A percentile compares a stretch with the other conserved stretches of the same genome.
These are phyloP conservation scores for Lecanicillium sp. DNA, from an alignment of 2,329 filamentous ascomycete species.

Conservation along the genomic window DNA sequence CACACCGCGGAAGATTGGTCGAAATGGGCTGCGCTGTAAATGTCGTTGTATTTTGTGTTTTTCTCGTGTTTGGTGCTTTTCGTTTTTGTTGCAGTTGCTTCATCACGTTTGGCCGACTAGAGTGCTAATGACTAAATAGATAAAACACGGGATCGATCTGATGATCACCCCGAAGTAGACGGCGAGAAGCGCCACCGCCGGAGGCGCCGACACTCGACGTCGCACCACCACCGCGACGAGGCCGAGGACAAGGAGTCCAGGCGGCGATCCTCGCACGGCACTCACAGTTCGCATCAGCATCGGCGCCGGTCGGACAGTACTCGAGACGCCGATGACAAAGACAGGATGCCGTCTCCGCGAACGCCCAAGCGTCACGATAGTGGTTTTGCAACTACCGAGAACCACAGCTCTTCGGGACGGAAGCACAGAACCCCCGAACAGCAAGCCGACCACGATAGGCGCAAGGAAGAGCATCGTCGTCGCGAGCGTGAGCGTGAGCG, in stretches of 20 bases:
- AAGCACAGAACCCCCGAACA: slow-evolving; percentile 41
- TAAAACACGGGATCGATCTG: slow-evolving; percentile 1
- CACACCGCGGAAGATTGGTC: background rate
- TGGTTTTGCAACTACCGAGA: slow-evolving; percentile 39
- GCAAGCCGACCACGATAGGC: slow-evolving; percentile 43
- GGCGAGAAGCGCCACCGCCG: too few relatives aligned
- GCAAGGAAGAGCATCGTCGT: slow-evolving; percentile 37
- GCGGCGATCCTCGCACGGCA: slow-evolving; percentile 22
- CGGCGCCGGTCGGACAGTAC: slow-evolving; percentile 34
- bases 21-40: slow-evolving; percentile 2
- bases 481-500: slow-evolving; percentile 14
- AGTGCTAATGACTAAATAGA: slow-evolving; percentile 5
- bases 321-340: slow-evolving; percentile 21
- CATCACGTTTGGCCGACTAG: background rate
- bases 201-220: slow-evolving; percentile 12
- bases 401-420: slow-evolving; percentile 27
- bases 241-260: slow-evolving; percentile 25
- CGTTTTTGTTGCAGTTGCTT: slow-evolving; percentile 1
- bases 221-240: slow-evolving; percentile 27
- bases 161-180: background rate
- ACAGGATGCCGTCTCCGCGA: slow-evolving; percentile 24
- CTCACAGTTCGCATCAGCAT: slow-evolving; percentile 26
- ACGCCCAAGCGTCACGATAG: slow-evolving; percentile 41
- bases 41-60: background rate
- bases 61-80: background rate